Evolutionary conservation across 805 yeast species (phyloP).

Genomic region (Kazachstania bromeliacearum): DNA sequence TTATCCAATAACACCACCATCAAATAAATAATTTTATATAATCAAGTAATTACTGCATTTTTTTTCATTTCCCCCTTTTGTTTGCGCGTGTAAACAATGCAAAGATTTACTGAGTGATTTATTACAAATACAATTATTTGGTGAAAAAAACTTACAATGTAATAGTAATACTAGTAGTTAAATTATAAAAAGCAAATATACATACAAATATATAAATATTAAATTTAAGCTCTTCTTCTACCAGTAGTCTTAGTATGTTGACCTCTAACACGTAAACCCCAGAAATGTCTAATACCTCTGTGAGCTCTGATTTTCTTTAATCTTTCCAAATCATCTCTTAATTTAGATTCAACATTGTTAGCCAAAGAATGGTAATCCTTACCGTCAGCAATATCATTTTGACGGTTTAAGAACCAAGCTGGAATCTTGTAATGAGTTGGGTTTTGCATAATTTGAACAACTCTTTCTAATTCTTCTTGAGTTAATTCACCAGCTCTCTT

Average conservation of each 20-base stretch:
- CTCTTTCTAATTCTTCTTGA: slow-evolving; percentile 99
- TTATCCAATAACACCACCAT: neutral
- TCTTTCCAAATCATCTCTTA: slow-evolving; percentile 99
- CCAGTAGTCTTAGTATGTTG: slow-evolving; percentile 99
- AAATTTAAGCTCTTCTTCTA: slow-evolving; percentile 55
- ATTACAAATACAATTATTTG: too few species aligned
- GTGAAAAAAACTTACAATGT: too few species aligned
- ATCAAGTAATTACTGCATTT: too few species aligned
- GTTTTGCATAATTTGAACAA: slow-evolving; percentile 99
- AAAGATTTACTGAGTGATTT: too few species aligned
- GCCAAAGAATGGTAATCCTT: slow-evolving; percentile 98
- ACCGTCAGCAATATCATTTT: slow-evolving; percentile 96
- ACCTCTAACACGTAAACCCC: slow-evolving; percentile 99
- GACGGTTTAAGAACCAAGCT: slow-evolving; percentile 99
- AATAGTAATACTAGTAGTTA: too few species aligned
- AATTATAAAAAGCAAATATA: neutral
- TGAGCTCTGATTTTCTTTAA: slow-evolving; percentile 99
- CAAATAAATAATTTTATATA: neutral
- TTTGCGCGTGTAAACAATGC: too few species aligned
- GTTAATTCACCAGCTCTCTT: slow-evolving; percentile 99
- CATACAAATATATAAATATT: slow-evolving; percentile 4
- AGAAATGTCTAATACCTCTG: slow-evolving; percentile 99
- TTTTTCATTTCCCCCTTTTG: neutral
- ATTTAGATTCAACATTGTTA: slow-evolving; percentile 97
- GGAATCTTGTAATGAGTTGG: slow-evolving; percentile 99